Percentiles rank a stretch among this genome's conserved stretches.
Evolutionary conservation across 495 filamentous ascomycete genomes (phyloP).

Genomic region (Trypethelium eluteriae): DNA sequence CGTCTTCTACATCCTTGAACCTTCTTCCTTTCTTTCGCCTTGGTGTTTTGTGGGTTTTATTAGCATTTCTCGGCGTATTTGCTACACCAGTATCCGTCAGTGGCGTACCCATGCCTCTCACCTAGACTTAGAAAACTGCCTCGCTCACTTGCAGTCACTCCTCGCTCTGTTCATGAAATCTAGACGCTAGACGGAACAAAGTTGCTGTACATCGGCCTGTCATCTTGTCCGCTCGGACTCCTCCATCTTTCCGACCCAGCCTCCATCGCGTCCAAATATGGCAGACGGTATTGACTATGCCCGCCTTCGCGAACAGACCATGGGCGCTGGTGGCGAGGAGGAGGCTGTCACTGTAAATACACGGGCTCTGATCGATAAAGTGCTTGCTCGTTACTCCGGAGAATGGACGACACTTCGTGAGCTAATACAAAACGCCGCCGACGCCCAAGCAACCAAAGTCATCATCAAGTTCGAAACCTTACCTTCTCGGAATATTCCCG

Average conservation of each 20-base stretch:
- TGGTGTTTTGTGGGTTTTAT: neutral
- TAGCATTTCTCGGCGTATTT: conserved; percentile 3
- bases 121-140: neutral
- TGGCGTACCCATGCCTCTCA: too few species aligned
- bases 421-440: conserved; percentile 95
- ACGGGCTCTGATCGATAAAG: conserved; percentile 92
- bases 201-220: neutral
- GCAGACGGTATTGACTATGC: conserved; percentile 63
- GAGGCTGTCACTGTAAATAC: conserved; percentile 99
- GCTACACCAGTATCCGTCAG: neutral
- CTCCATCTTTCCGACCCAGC: neutral
- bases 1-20: neutral
- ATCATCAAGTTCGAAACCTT: conserved; percentile 83
- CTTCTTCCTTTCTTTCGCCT: neutral
- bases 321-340: conserved; percentile 78
- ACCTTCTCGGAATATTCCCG: conserved; percentile 66
- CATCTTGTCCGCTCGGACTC: neutral
- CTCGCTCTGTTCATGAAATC: neutral
- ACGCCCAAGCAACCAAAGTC: conserved; percentile 84
- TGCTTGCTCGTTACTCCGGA: conserved; percentile 87
- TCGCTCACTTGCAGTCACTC: neutral
- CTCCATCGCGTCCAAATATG: conserved; percentile 24
- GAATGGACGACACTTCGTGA: conserved; percentile 84
- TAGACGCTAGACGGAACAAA: neutral
- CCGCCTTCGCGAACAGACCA: conserved; percentile 73